Conservation (phyloP, 1,139 yeast genomes). For the Hansenula lynferdii region DNA sequence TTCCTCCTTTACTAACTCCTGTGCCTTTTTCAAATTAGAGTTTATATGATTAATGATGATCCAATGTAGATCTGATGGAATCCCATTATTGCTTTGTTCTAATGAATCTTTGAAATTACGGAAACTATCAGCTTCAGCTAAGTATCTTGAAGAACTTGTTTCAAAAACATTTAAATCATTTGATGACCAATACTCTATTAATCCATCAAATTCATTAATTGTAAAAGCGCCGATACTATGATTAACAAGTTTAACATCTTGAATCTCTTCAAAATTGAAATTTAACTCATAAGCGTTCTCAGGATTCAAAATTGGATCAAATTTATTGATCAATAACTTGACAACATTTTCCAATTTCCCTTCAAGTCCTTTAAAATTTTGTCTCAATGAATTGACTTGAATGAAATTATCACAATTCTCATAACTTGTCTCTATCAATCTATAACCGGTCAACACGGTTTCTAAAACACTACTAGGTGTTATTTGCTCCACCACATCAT, state of each 20-base stretch:
- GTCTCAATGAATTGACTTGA: constrained; percentile 22
- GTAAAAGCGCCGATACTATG: constrained; percentile 9
- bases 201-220: constrained; percentile 16
- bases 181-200: constrained; percentile 19
- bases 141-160: constrained; percentile 29
- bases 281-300: constrained; percentile 15
- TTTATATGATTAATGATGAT: constrained; percentile 33
- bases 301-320: constrained; percentile 14
- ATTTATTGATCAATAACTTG: constrained; percentile 24
- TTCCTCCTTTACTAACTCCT: constrained; percentile 26
- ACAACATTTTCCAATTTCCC: constrained; percentile 21
- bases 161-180: constrained; percentile 1
- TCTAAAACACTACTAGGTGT: constrained; percentile 27
- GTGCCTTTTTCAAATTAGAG: constrained; percentile 35
- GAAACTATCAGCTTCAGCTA: constrained; percentile 39
- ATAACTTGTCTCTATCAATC: constrained; percentile 22
- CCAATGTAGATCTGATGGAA: constrained; percentile 27
- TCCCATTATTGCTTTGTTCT: constrained; percentile 12
- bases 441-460: constrained; percentile 24
- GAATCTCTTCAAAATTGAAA: constrained; percentile 7
- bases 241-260: constrained; percentile 8
- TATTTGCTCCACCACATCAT: constrained; percentile 21
- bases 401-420: constrained; percentile 20
- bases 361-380: constrained; percentile 8
- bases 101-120: constrained; percentile 33